phyloP scores from a whole-genome alignment of 192 early-diverging fungal species.

The Dimargaris xerosporica region DNA sequence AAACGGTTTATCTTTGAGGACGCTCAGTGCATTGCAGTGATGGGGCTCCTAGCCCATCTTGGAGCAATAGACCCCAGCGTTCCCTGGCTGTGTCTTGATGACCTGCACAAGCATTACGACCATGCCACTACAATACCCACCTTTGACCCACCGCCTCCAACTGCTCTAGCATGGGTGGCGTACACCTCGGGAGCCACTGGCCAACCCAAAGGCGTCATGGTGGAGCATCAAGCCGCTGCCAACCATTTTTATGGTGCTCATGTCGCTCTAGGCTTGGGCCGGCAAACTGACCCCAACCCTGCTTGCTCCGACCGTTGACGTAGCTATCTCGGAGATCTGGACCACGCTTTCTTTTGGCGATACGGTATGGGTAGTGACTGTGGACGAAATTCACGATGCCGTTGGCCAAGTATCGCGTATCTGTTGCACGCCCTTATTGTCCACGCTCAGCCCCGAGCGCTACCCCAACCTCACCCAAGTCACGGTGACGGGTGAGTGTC shows the following conservation, averaged over 20 bases:
- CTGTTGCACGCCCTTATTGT: background rate
- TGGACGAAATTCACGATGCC: background rate
- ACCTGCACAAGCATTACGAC: too few relatives aligned
- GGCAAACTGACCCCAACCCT: background rate
- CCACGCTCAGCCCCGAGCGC: background rate
- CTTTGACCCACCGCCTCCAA: too few relatives aligned
- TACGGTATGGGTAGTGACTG: background rate
- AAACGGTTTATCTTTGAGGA: background rate
- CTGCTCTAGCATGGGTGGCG: background rate
- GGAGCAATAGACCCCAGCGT: too few relatives aligned
- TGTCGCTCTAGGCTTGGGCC: background rate
- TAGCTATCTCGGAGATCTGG: slow-evolving; percentile 5
- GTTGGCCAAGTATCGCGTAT: background rate
- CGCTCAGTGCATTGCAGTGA: background rate
- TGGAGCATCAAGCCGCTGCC: slow-evolving; percentile 2
- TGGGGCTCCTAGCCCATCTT: too few relatives aligned
- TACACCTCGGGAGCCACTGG: slow-evolving; percentile 11
- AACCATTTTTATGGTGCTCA: background rate
- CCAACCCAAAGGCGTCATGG: slow-evolving; percentile 2
- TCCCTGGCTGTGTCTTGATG: too few relatives aligned
- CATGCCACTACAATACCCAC: too few relatives aligned
- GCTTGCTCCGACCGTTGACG: background rate
- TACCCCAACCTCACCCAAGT: background rate
- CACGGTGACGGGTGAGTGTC: background rate
- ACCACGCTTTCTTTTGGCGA: background rate